Evolutionary conservation across 2,329 filamentous ascomycete genomes (phyloP).

Genomic region (Monosporascus sp.): DNA sequence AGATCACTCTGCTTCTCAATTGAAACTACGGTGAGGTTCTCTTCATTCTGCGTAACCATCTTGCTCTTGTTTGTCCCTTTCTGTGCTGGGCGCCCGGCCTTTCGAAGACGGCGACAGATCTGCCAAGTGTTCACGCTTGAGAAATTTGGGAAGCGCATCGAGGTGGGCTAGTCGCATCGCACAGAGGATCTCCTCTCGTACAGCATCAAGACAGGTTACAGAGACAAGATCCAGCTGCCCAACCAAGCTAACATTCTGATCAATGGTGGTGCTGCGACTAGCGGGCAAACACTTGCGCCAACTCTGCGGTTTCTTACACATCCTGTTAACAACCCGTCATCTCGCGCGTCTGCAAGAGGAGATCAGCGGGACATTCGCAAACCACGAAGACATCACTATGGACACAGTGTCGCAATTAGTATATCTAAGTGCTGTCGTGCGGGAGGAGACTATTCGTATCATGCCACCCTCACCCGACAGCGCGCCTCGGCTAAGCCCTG

Average conservation of each 20-base stretch:
- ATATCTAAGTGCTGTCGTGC: constrained; percentile 24
- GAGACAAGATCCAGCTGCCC: constrained; percentile 5
- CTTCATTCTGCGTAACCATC: constrained; percentile 7
- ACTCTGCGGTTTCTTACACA: constrained; percentile 6
- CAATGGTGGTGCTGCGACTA: constrained; percentile 14
- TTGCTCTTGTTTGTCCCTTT: constrained; percentile 6
- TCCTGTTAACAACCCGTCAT: constrained; percentile 2
- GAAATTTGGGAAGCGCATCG: constrained; percentile 8
- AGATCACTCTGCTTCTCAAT: constrained; percentile 12
- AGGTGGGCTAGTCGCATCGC: constrained; percentile 9
- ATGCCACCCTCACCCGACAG: constrained; percentile 26
- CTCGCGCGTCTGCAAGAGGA: constrained; percentile 7
- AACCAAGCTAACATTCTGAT: constrained; percentile 9
- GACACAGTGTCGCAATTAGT: constrained; percentile 14
- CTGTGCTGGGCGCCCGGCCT: constrained; percentile 4
- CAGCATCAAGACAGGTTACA: constrained; percentile 4
- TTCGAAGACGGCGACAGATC: constrained; percentile 1
- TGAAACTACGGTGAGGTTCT: constrained; percentile 5
- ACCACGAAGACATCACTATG: constrained; percentile 9
- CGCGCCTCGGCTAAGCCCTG: constrained; percentile 22
- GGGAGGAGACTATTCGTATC: constrained; percentile 26
- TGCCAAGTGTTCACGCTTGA: constrained; percentile 8
- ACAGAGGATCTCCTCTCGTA: constrained; percentile 11
- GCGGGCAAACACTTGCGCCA: constrained; percentile 10
- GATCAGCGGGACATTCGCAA: constrained; percentile 6